phyloP scores from a whole-genome alignment of 1,139 yeast species.

The Diutina pseudorugosa region DNA sequence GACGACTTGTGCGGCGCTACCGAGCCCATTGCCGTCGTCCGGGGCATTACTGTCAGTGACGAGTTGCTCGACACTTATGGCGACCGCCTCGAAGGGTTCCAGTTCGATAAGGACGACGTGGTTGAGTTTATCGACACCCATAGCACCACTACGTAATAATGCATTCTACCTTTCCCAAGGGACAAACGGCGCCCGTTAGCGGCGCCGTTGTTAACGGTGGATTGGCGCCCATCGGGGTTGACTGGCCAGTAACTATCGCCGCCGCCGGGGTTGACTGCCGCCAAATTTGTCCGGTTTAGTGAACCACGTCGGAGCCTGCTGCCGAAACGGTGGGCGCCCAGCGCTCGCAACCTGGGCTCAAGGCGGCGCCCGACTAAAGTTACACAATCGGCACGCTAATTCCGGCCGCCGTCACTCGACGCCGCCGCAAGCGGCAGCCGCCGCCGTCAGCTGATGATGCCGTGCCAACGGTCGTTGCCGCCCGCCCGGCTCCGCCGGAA shows the following conservation, averaged over 20 bases:
- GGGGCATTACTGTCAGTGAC: neutral
- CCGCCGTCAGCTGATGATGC: neutral
- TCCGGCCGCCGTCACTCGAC: neutral
- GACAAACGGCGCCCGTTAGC: no score
- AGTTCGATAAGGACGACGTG: neutral
- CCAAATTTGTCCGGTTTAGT: no score
- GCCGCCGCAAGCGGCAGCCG: no score
- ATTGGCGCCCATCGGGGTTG: no score
- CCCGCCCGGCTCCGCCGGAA: neutral
- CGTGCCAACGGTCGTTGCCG: neutral
- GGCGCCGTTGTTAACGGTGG: no score
- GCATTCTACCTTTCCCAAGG: neutral
- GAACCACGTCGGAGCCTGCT: no score
- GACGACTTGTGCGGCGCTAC: constrained; percentile 9
- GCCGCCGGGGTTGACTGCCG: no score
- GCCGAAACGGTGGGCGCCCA: no score
- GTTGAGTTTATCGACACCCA: neutral
- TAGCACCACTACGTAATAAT: neutral
- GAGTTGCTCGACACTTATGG: neutral
- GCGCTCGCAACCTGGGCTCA: no score
- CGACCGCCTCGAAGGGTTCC: neutral
- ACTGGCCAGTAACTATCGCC: no score
- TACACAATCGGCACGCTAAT: neutral
- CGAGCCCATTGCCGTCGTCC: neutral
- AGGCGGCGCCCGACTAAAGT: no score